A percentile compares a stretch with the other conserved stretches of the same genome.
Evolutionary conservation across 805 yeast genomes (phyloP).

Genomic region (Metschnikowia santaceciliae): DNA sequence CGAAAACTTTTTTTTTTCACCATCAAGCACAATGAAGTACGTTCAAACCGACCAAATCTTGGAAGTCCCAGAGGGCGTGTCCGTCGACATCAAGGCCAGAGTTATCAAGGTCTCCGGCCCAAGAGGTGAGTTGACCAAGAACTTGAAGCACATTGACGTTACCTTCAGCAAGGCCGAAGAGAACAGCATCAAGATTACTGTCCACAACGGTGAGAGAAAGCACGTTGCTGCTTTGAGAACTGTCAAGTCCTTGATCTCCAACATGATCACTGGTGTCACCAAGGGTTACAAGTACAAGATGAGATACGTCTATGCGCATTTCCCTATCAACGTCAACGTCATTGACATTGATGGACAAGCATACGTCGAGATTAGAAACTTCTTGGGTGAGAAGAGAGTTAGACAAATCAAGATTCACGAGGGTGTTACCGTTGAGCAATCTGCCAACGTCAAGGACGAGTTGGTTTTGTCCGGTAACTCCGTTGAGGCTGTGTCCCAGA

Average conservation of each 20-base stretch:
- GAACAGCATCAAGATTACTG: conserved; percentile 79
- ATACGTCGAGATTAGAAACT: conserved; percentile 95
- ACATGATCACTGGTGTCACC: conserved; percentile 98
- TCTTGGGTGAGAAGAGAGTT: conserved; percentile 98
- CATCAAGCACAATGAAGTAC: conserved; percentile 57
- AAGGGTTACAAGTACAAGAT: conserved; percentile 98
- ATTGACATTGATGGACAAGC: conserved; percentile 70
- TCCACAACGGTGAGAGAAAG: conserved; percentile 99
- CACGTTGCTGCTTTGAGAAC: conserved; percentile 99
- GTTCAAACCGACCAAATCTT: conserved; percentile 81
- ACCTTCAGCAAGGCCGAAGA: conserved; percentile 77
- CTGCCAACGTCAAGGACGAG: conserved; percentile 90
- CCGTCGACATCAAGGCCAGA: conserved; percentile 90
- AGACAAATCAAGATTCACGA: conserved; percentile 82
- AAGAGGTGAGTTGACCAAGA: conserved; percentile 90
- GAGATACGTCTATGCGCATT: conserved; percentile 99
- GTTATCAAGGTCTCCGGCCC: conserved; percentile 89
- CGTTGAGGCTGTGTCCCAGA: conserved; percentile 94
- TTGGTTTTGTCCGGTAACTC: conserved; percentile 91
- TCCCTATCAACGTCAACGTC: conserved; percentile 98
- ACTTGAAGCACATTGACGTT: conserved; percentile 91
- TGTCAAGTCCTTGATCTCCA: conserved; percentile 89
- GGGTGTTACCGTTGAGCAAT: conserved; percentile 84
- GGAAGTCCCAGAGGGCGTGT: conserved; percentile 88
- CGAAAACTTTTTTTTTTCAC: conserved; percentile 47